Percentiles rank a stretch among this genome's conserved stretches.
Evolutionary conservation across 805 yeast species (phyloP).

Genomic region (Pichia californica): DNA sequence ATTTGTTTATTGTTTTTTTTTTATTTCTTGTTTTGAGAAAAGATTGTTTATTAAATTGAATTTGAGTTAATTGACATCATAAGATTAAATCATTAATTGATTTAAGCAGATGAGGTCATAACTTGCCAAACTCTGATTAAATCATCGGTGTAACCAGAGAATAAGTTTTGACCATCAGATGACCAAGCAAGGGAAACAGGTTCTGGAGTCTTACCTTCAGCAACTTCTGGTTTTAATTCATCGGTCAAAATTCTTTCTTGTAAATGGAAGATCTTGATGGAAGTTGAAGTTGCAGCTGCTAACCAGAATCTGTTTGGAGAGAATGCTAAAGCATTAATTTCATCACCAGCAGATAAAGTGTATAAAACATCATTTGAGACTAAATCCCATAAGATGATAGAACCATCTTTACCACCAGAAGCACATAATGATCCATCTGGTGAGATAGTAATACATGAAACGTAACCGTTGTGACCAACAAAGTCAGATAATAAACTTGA

Average conservation of each 20-base stretch:
- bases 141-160: conserved; percentile 99
- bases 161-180: conserved; percentile 98
- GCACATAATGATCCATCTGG: conserved; percentile 99
- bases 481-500: conserved; percentile 81
- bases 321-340: conserved; percentile 97
- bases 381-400: conserved; percentile 97
- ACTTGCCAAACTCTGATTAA: conserved; percentile 99
- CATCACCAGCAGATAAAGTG: conserved; percentile 93
- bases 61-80: background rate
- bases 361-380: conserved; percentile 77
- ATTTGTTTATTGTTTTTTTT: too few species aligned
- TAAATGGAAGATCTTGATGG: conserved; percentile 97
- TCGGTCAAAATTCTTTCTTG: conserved; percentile 91
- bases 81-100: conserved; percentile 6
- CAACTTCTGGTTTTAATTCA: conserved; percentile 97
- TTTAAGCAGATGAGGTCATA: conserved; percentile 63
- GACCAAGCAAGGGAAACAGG: conserved; percentile 99
- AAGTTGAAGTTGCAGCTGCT: conserved; percentile 97
- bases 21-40: too few species aligned
- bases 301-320: conserved; percentile 99
- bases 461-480: conserved; percentile 99
- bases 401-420: conserved; percentile 99
- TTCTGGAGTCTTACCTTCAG: conserved; percentile 96
- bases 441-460: conserved; percentile 92
- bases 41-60: too few species aligned